phyloP scores from a whole-genome alignment of 225 moss, liverwort and hornwort genomes.

The Bryum argenteum region DNA sequence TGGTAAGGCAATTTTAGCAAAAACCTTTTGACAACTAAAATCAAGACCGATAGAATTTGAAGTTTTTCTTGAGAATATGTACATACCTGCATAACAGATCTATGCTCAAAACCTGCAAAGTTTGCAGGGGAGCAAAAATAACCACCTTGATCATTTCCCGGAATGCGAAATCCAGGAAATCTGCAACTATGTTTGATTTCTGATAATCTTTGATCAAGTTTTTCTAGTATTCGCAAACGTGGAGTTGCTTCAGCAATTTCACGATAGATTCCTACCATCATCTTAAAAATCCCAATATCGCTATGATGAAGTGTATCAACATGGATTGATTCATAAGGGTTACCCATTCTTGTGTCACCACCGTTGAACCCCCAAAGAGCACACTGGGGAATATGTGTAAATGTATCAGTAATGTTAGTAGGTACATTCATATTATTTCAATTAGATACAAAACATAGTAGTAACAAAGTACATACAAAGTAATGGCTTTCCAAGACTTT shows the following conservation, averaged over 20 bases:
- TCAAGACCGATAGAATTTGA: neutral
- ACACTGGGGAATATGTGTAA: neutral
- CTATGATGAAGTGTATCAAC: neutral
- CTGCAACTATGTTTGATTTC: neutral
- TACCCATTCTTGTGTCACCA: neutral
- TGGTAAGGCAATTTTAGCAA: neutral
- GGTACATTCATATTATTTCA: neutral
- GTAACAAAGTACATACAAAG: neutral
- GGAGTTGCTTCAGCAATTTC: neutral
- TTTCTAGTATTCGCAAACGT: neutral
- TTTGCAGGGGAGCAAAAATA: neutral
- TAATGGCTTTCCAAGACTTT: neutral
- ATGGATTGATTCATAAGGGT: neutral
- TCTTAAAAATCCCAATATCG: neutral
- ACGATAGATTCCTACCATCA: neutral
- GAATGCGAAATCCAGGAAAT: neutral
- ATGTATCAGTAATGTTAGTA: neutral
- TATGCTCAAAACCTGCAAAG: neutral
- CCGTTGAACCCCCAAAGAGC: neutral
- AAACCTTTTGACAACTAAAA: neutral
- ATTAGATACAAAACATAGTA: neutral
- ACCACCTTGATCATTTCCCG: neutral
- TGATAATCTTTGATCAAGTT: neutral
- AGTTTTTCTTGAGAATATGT: neutral
- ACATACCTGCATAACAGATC: neutral